Conservation (phyloP, 2,329 filamentous ascomycete species). For the Colletotrichum sp. region DNA sequence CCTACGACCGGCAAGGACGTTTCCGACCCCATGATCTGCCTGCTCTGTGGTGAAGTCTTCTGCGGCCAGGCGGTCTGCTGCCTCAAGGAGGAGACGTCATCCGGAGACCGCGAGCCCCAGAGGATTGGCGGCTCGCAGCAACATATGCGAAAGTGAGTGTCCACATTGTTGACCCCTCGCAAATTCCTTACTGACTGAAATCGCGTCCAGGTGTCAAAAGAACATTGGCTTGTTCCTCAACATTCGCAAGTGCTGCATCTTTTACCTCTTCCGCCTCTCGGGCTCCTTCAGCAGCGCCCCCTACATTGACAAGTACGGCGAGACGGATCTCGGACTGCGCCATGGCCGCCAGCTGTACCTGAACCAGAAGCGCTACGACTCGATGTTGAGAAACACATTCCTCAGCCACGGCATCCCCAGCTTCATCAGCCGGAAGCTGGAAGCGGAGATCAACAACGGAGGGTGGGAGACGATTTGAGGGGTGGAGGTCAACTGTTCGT, state of each 20-base stretch:
- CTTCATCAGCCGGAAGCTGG: conserved; percentile 86
- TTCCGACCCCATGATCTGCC: conserved; percentile 87
- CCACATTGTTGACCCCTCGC: background rate
- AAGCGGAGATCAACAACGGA: conserved; percentile 95
- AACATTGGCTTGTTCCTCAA: conserved; percentile 96
- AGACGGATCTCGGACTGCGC: conserved; percentile 89
- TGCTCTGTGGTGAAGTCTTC: conserved; percentile 97
- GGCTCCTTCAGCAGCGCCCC: conserved; percentile 88
- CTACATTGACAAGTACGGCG: conserved; percentile 95
- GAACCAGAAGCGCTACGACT: conserved; percentile 93
- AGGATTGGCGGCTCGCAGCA: conserved; percentile 85
- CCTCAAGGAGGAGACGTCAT: conserved; percentile 64
- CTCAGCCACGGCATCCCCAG: conserved; percentile 86
- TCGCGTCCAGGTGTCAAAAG: conserved; percentile 73
- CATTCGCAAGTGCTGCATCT: conserved; percentile 92
- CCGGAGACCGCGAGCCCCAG: conserved; percentile 42
- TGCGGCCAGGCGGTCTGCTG: conserved; percentile 96
- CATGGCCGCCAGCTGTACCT: conserved; percentile 89
- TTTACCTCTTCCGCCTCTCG: conserved; percentile 82
- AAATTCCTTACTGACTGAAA: conserved; percentile 25
- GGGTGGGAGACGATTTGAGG: conserved; percentile 86
- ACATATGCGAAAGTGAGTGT: conserved; percentile 81
- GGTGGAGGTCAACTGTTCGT: background rate
- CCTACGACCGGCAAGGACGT: conserved; percentile 91
- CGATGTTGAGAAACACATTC: conserved; percentile 84